A percentile compares a stretch with the other conserved stretches of the same genome.
Evolutionary conservation across 495 filamentous ascomycete species (phyloP).

Genomic region (Trichocladium uniseriatum): DNA sequence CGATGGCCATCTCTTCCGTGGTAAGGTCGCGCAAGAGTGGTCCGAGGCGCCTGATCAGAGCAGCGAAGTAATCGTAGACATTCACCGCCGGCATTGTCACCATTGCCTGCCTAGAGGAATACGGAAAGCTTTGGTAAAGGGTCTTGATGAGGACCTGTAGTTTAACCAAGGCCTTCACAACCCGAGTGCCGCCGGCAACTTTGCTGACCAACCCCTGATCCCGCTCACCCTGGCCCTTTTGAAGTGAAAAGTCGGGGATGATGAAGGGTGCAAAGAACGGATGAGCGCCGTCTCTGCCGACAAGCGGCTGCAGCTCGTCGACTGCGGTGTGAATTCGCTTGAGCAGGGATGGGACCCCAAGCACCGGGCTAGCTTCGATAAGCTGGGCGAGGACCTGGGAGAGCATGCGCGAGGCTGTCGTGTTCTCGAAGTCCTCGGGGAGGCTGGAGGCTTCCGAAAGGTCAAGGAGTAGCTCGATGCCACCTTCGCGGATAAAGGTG

Average conservation of each 20-base stretch:
- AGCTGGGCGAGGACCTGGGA: constrained; percentile 66
- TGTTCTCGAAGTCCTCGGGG: constrained; percentile 62
- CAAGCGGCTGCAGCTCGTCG: constrained; percentile 57
- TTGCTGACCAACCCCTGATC: constrained; percentile 27
- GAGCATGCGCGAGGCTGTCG: constrained; percentile 54
- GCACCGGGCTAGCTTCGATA: constrained; percentile 72
- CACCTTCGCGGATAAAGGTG: constrained; percentile 67
- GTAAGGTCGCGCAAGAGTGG: constrained; percentile 67
- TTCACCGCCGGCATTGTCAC: constrained; percentile 59
- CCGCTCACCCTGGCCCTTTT: constrained; percentile 23
- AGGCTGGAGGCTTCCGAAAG: constrained; percentile 71
- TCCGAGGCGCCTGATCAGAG: constrained; percentile 61
- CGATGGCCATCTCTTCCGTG: constrained; percentile 69
- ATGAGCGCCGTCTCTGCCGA: constrained; percentile 26
- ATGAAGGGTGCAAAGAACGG: constrained; percentile 56
- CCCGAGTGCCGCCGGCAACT: constrained; percentile 54
- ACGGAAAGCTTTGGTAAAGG: constrained; percentile 63
- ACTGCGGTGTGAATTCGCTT: constrained; percentile 60
- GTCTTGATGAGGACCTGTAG: constrained; percentile 64
- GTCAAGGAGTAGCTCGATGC: constrained; percentile 76
- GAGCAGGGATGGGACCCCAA: constrained; percentile 71
- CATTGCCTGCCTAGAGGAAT: constrained; percentile 38
- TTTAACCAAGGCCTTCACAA: constrained; percentile 67
- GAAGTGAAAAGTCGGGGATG: constrained; percentile 18
- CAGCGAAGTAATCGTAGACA: constrained; percentile 66